Evolutionary conservation across 306 rosid genomes (phyloP), one percentile per base, ranked within the genome.

Genomic region (Trifolium dubium): DNA sequence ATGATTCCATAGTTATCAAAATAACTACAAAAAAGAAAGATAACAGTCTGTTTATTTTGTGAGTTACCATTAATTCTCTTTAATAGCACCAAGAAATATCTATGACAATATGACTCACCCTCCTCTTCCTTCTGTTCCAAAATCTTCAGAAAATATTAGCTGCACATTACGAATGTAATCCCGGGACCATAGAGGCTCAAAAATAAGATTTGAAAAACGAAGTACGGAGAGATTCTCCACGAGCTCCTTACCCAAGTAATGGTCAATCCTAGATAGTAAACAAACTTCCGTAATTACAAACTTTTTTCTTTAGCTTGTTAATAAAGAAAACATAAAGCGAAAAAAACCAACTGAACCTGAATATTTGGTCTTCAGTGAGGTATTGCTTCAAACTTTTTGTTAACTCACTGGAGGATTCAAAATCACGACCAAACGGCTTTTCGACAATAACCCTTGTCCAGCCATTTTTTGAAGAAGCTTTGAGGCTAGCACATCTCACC

Each of bases 371-470:
- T 88, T 94, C 99, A 30, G 82, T 58, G 50, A 91, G 95, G 86
- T 91, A 89, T 71, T 83, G 87, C 87, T 88, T 94, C 81, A 94
- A 86, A 72, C 85, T 77, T 82, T 83, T 87, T 53, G 92, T 94
- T 76, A 91, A 90, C 79, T 94, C 89, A 46, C 89, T 83, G 23
- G 97, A 94, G 44, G 99, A 88, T 69, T 89, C 90, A 4, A 86
- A 86, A 75, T 94, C 95, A 46, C 92, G 92, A 13, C 99, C 99
- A 79, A 94, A 94, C 59, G 99, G 99, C 89, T 94, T 94, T 81
- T 94, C 99, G 6, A 91, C 96, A 82, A 94, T 94, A 55, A 94
- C 91, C 83, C 99, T 88, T 11, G 96, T 94, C 99, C 99, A 94
- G 64, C 99, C 97, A 71, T 73, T 85, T 73, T 32, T 78, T 13